Evolutionary conservation across 208 protist species (phyloP).

Genomic region (Lotmaria passim): DNA sequence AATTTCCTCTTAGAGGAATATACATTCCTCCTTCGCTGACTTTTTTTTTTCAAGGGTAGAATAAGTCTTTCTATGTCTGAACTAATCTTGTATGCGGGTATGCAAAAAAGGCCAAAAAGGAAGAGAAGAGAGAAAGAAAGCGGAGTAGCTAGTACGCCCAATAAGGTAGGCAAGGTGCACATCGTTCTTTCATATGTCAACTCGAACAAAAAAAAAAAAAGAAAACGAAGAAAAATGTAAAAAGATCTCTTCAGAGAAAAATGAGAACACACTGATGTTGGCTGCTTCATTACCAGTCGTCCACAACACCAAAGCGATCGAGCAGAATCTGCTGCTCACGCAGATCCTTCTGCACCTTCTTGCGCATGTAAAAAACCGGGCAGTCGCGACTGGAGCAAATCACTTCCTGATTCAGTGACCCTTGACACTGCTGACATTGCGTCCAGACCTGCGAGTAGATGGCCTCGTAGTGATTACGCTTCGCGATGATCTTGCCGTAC

Average conservation of each 20-base stretch:
- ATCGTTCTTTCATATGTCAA: too few relatives aligned
- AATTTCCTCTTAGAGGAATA: too few relatives aligned
- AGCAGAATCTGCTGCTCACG: slow-evolving; percentile 93
- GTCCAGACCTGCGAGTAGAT: slow-evolving; percentile 98
- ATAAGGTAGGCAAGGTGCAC: too few relatives aligned
- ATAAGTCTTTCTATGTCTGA: too few relatives aligned
- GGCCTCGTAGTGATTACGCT: slow-evolving; percentile 95
- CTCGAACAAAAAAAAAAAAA: slow-evolving; percentile 21
- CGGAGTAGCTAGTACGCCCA: too few relatives aligned
- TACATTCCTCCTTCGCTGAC: too few relatives aligned
- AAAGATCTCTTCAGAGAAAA: too few relatives aligned
- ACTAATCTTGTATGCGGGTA: too few relatives aligned
- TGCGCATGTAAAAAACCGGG: slow-evolving; percentile 99
- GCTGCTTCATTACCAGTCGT: slow-evolving; percentile 94
- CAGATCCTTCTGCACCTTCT: slow-evolving; percentile 99
- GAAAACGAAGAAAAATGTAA: not conserved
- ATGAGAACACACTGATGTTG: too few relatives aligned
- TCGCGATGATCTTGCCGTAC: slow-evolving; percentile 92
- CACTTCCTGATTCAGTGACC: slow-evolving; percentile 97
- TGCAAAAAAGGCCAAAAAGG: too few relatives aligned
- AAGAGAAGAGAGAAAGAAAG: too few relatives aligned
- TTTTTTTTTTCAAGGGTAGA: too few relatives aligned
- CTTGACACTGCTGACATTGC: slow-evolving; percentile 99
- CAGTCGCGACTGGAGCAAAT: slow-evolving; percentile 97
- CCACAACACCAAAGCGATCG: slow-evolving; percentile 94